Evolutionary conservation across 1,139 yeast species (phyloP), one percentile per base, ranked within the genome.

Genomic region (Candida sp.): DNA sequence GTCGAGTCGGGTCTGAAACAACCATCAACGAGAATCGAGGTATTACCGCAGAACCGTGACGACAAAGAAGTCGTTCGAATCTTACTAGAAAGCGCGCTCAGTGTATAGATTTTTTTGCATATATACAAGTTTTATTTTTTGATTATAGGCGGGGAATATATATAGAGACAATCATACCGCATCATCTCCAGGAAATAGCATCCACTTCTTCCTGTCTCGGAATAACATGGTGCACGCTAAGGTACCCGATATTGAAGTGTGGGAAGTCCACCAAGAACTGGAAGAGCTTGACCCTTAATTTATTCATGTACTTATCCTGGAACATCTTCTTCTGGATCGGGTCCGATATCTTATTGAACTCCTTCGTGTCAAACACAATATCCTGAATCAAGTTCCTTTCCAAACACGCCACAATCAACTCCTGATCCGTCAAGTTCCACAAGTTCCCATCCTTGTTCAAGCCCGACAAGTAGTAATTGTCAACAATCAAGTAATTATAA

Each of bases 381-480:
- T 71, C 69, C 3, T 51, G 47, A 3, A 82, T 65, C 49, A 84
- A 62, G 23, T 81, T 81, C 44, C 88, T 69, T 54, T 81, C 84
- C 40, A 81, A 58, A 54, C 85, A 78, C 2, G 83, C 77, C 34
- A 66, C 55, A 1, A 81, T 55, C 34, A 83, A 60, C 57, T 84
- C 88, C 52, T 70, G 70, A 32, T 67, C 63, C 12, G 68, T 61
- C 47, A 84, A 62, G 46, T 71, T 64, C 80, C 84, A 79, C 1
- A 84, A 62, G 47, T 80, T 81, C 1, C 84, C 85, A n/a, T 62
- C 62, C 2, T 72, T 66, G 52, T 73, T 73, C 37, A 70, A 57
- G 1, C 80, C 81, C 17, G 72, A 50, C 23, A 84, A 60, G 55
- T 74, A 77, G 55, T 75, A 77, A 63, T 83, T 81, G 56, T 84